phyloP scores from a whole-genome alignment of 352 stramenopile species.

The Lagenidium sp. region DNA sequence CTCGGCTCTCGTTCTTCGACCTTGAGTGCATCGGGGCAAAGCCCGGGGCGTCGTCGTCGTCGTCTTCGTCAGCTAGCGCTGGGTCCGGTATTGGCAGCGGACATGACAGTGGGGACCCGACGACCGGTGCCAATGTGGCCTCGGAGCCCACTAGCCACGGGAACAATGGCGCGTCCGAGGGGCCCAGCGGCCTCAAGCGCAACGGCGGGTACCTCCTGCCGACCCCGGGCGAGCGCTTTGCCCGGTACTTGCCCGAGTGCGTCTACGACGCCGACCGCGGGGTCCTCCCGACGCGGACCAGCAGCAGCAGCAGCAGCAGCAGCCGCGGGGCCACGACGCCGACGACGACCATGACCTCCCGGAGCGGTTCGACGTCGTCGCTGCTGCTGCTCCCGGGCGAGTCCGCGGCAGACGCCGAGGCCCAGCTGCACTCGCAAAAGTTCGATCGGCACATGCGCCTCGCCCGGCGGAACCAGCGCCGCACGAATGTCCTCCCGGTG shows the following conservation, averaged over 20 bases:
- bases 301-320: no score
- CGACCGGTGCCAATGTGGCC: no score
- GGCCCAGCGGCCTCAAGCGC: no score
- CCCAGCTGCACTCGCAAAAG: slow-evolving; percentile 39
- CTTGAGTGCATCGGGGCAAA: background rate
- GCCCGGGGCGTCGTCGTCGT: background rate
- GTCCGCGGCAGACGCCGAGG: slow-evolving; percentile 21
- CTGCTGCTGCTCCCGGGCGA: background rate
- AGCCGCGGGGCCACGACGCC: background rate
- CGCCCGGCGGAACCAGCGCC: slow-evolving; percentile 46
- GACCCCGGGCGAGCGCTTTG: background rate
- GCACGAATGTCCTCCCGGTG: slow-evolving; percentile 25
- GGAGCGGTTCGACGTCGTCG: background rate
- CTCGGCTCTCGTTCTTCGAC: slow-evolving; percentile 44
- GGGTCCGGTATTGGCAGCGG: no score
- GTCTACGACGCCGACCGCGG: background rate
- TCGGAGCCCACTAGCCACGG: no score
- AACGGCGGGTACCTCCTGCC: background rate
- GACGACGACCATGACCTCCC: background rate
- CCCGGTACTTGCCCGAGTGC: background rate
- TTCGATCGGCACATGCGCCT: slow-evolving; percentile 69
- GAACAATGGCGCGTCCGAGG: no score
- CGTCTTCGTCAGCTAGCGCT: no score
- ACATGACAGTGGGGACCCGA: background rate
- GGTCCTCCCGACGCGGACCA: no score